Evolutionary conservation across 1,284 basidiomycete species (phyloP), one percentile per base, ranked within the genome.

Genomic region (Trichosporon sp.): DNA sequence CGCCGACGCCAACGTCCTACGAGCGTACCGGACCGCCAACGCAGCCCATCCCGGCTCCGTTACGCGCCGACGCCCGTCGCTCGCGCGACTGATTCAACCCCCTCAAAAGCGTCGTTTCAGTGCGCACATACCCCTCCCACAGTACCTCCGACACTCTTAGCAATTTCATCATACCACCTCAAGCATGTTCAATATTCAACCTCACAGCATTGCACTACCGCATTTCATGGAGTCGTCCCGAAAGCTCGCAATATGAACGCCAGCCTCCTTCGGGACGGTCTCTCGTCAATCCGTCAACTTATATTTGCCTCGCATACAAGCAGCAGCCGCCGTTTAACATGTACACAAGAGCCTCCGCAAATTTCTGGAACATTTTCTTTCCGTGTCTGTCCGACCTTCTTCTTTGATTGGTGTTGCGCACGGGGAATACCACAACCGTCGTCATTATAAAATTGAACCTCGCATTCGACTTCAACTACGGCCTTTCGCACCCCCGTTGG

Each of bases 41-140:
- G n/a, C 74, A 79, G 37, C 76, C 76, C 40, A 70, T 80, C 16
- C 72, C 51, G 8, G 51, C 51, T 54, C 19, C 51, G 51, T 10
- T 54, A 54, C 51, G 51, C 10, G 51, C 19, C 19, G 51, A 54
- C 19, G 51, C 8, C 19, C 10, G 51, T 16, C 51, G 51, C 35
- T 19, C 46, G 46, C 46, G 16, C 73, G 19, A 67, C 73, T 61
- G 76, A 78, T 76, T 10, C 68, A 69, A 26, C 38, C 75, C 38
- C 77, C 78, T 14, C 69, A 63, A 71, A 65, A 65, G 56, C 74
- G 78, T 35, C 70, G 68, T 32, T 19, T 59, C 51, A 59, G 31
- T 12, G 21, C 54, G 54, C 21, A 14, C 31, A 21, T 31, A n/a
- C 21, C 40, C 19, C 43, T 48, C 48, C 65, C n/a, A 46, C 65